Percentiles rank a stretch among this genome's conserved stretches.
Evolutionary conservation across 1,284 basidiomycete genomes (phyloP).

Genomic region (Rhodotorula mucilaginosa): DNA sequence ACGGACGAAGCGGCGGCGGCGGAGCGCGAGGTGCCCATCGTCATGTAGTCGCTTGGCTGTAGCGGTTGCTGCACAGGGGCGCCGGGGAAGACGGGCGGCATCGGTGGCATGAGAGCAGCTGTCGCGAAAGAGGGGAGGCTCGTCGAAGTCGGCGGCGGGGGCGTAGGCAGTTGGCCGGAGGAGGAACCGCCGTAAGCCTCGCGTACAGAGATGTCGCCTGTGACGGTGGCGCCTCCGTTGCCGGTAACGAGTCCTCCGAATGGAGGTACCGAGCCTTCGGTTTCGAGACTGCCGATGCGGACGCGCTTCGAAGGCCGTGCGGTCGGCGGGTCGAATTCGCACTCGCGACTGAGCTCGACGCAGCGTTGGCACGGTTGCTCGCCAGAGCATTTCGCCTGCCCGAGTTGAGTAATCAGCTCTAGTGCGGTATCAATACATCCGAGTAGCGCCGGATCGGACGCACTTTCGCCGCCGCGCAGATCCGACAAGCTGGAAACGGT

Average conservation of each 20-base stretch:
- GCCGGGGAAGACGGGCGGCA: not conserved
- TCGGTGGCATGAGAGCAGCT: not conserved
- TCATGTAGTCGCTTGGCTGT: not conserved
- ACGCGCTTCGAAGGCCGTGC: constrained; percentile 1
- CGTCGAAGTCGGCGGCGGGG: not conserved
- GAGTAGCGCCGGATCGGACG: not conserved
- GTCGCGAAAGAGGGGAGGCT: not conserved
- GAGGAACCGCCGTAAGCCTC: not conserved
- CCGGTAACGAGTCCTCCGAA: no score
- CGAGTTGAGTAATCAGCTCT: not conserved
- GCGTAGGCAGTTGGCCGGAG: not conserved
- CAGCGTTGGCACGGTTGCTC: constrained; percentile 2
- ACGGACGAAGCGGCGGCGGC: not conserved
- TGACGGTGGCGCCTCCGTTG: not conserved
- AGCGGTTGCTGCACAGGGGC: not conserved
- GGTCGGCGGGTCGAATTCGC: not conserved
- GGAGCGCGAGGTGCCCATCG: not conserved
- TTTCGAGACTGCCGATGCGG: not conserved
- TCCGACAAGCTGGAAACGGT: not conserved
- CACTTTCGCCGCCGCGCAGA: constrained; percentile 2
- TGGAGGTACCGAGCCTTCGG: no score
- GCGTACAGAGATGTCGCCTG: not conserved
- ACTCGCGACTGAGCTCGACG: not conserved
- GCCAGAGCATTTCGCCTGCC: constrained; percentile 3
- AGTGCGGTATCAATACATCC: no score